phyloP scores from a whole-genome alignment of 2,329 filamentous ascomycete genomes.

The Bertia moriformis region DNA sequence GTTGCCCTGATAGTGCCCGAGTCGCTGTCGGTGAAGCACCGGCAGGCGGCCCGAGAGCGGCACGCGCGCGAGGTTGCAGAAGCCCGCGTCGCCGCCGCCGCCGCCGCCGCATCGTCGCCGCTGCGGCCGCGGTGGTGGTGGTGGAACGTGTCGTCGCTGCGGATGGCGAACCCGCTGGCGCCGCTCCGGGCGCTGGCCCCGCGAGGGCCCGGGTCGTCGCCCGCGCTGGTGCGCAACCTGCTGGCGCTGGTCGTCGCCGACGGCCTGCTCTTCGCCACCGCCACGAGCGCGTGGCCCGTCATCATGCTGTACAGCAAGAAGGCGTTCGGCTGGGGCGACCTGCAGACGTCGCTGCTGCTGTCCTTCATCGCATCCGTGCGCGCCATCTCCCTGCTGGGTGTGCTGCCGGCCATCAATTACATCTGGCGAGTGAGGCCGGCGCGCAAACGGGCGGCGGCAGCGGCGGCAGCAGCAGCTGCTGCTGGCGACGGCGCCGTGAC shows the following conservation, averaged over 20 bases:
- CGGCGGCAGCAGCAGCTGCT: no score
- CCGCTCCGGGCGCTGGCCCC: constrained; percentile 71
- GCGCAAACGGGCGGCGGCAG: constrained; percentile 17
- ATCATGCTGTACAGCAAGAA: constrained; percentile 71
- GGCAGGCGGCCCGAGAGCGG: constrained; percentile 56
- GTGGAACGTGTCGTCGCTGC: constrained; percentile 13
- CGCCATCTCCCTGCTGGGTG: constrained; percentile 57
- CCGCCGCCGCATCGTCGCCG: constrained; percentile 11
- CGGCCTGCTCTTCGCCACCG: constrained; percentile 24
- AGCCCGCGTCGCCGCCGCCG: constrained; percentile 5
- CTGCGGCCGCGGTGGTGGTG: constrained; percentile 7
- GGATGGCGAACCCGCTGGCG: constrained; percentile 52
- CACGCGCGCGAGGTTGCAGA: constrained; percentile 30
- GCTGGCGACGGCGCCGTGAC: constrained; percentile 4
- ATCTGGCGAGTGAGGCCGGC: constrained; percentile 47
- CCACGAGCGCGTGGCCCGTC: constrained; percentile 35
- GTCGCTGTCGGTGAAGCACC: constrained; percentile 62
- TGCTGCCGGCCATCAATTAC: constrained; percentile 67
- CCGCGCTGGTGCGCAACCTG: constrained; percentile 63
- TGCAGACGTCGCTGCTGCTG: constrained; percentile 68
- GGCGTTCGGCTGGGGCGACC: constrained; percentile 68
- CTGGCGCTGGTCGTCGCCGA: constrained; percentile 63
- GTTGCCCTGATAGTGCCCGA: constrained; percentile 65
- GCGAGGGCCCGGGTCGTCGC: constrained; percentile 41
- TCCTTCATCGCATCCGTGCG: constrained; percentile 66